Percentiles rank a stretch among this genome's conserved stretches.
These are phyloP conservation scores for Funneliformis mosseae DNA, from an alignment of 192 early-diverging fungal genomes.

Conservation along the genomic window DNA sequence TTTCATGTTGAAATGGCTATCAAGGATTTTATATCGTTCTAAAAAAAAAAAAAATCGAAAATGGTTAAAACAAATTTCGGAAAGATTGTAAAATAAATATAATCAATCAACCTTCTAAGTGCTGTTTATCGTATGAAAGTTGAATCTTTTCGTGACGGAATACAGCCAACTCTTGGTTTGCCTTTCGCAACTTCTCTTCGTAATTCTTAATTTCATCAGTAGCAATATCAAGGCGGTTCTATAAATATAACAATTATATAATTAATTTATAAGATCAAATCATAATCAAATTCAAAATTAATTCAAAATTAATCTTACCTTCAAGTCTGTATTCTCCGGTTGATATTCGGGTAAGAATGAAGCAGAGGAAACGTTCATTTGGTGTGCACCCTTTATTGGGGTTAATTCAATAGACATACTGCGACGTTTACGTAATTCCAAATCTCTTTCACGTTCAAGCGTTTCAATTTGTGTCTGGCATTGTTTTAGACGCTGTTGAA, in stretches of 20 bases:
- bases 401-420: not conserved
- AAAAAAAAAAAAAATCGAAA: not conserved
- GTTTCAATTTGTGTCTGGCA: constrained; percentile 1
- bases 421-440: not conserved
- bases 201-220: not conserved
- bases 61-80: not conserved
- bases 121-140: not conserved
- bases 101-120: not conserved
- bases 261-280: not conserved
- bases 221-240: constrained; percentile 8
- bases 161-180: constrained; percentile 1
- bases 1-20: not conserved
- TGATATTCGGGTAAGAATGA: not conserved
- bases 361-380: not conserved
- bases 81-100: not conserved
- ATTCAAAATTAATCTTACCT: not conserved
- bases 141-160: not conserved
- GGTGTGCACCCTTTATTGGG: too few species aligned
- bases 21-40: constrained; percentile 1
- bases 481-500: constrained; percentile 1
- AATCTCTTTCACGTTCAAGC: not conserved
- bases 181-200: not conserved
- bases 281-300: not conserved
- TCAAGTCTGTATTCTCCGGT: not conserved
- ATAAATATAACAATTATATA: not conserved